Percentiles rank a stretch among this genome's conserved stretches.
phyloP scores from a whole-genome alignment of 768 basidiomycete species.

The Lyophyllum atratum region DNA sequence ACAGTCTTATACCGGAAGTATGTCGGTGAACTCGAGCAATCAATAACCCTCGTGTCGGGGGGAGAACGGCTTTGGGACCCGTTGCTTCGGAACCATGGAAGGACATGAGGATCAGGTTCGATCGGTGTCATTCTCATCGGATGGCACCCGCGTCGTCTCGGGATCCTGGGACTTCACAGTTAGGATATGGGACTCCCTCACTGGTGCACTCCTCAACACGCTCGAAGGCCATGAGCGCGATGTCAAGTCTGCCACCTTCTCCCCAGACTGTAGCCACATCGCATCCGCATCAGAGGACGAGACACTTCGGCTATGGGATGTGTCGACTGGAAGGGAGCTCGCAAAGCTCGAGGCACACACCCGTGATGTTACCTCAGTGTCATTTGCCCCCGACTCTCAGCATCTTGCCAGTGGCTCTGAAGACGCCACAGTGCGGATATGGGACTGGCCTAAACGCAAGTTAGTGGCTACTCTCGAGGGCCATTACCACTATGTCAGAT shows the following conservation, averaged over 20 bases:
- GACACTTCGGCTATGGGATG: slow-evolving; percentile 12
- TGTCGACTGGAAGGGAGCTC: slow-evolving; percentile 6
- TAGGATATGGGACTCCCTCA: neutral
- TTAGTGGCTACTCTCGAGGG: slow-evolving; percentile 5
- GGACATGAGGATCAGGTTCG: slow-evolving; percentile 6
- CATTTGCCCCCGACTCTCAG: slow-evolving; percentile 9
- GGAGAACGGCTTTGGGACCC: slow-evolving; percentile 5
- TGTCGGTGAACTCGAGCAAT: neutral
- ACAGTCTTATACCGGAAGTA: slow-evolving; percentile 5
- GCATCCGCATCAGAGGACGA: slow-evolving; percentile 11
- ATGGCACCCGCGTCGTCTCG: neutral
- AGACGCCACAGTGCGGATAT: slow-evolving; percentile 11
- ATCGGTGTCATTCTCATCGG: slow-evolving; percentile 6
- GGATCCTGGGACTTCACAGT: neutral
- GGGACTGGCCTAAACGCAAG: slow-evolving; percentile 8
- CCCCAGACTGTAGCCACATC: slow-evolving; percentile 6
- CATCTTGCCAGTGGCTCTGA: slow-evolving; percentile 13
- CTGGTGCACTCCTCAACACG: neutral
- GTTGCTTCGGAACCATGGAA: slow-evolving; percentile 4
- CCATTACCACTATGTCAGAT: slow-evolving; percentile 9
- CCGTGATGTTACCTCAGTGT: slow-evolving; percentile 10
- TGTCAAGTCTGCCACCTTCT: neutral
- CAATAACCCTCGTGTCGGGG: neutral
- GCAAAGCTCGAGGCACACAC: slow-evolving; percentile 5
- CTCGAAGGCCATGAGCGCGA: neutral